Percentiles rank a stretch among this genome's conserved stretches.
Conservation (phyloP, 805 yeast genomes). For the Scheffersomyces coipomensis region DNA sequence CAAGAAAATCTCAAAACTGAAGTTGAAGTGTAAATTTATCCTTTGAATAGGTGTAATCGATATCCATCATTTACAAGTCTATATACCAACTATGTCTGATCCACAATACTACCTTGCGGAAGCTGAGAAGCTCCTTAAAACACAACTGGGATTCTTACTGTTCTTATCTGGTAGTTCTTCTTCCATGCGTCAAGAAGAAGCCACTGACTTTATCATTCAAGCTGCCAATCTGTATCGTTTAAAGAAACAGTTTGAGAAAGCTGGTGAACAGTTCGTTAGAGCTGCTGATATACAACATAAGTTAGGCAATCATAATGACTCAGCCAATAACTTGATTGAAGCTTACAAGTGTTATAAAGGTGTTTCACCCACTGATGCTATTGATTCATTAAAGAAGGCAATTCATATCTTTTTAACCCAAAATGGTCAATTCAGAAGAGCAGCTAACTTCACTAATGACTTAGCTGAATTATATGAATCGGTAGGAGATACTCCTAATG, state of each 20-base stretch:
- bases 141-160: conserved; percentile 69
- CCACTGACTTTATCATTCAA: conserved; percentile 83
- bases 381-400: conserved; percentile 71
- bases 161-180: conserved; percentile 61
- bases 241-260: conserved; percentile 66
- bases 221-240: conserved; percentile 91
- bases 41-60: no score
- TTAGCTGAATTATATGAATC: conserved; percentile 83
- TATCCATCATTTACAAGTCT: no score
- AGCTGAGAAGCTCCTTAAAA: conserved; percentile 46
- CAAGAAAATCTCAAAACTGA: no score
- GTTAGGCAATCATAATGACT: conserved; percentile 82
- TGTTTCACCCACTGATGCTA: conserved; percentile 74
- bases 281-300: conserved; percentile 80
- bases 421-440: conserved; percentile 94
- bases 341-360: conserved; percentile 84
- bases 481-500: conserved; percentile 62
- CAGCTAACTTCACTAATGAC: conserved; percentile 91
- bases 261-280: conserved; percentile 80
- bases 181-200: conserved; percentile 77
- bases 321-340: conserved; percentile 85
- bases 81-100: conserved; percentile 32
- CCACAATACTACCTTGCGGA: conserved; percentile 44
- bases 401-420: conserved; percentile 75
- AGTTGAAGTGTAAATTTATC: no score